A percentile compares a stretch with the other conserved stretches of the same genome.
phyloP scores from a whole-genome alignment of 140 eudicot species.

The Flaveria floridana region DNA sequence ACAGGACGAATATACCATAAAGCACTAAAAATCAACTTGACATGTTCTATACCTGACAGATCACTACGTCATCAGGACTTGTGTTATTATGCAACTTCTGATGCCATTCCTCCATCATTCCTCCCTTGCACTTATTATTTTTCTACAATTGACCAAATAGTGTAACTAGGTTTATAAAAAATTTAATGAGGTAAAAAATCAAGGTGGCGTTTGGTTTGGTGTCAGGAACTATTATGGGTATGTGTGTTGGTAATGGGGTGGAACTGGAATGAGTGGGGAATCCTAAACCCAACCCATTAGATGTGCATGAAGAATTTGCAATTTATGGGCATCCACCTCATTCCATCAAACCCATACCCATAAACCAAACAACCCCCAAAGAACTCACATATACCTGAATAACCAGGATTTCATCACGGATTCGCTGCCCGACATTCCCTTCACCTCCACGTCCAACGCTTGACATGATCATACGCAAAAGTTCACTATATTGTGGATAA shows the following conservation, averaged over 20 bases:
- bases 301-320: neutral
- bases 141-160: conserved; percentile 43
- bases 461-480: conserved; percentile 86
- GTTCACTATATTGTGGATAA: conserved; percentile 75
- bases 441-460: conserved; percentile 99
- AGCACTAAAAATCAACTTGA: neutral
- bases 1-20: neutral
- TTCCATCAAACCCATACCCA: conserved; percentile 13
- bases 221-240: neutral
- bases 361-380: neutral
- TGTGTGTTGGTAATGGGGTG: neutral
- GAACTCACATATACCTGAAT: conserved; percentile 57
- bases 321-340: conserved; percentile 3
- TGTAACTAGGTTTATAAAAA: conserved; percentile 6
- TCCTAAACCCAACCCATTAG: conserved; percentile 2
- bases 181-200: conserved; percentile 3
- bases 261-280: neutral
- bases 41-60: conserved; percentile 74
- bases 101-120: conserved; percentile 99
- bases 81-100: conserved; percentile 98
- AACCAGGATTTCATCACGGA: conserved; percentile 92
- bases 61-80: conserved; percentile 96
- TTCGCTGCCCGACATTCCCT: conserved; percentile 98
- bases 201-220: conserved; percentile 7
- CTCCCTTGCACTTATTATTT: conserved; percentile 92